Evolutionary conservation across 352 stramenopile species (phyloP), one percentile per base, ranked within the genome.

Genomic region (Elongisporangium anandrum): DNA sequence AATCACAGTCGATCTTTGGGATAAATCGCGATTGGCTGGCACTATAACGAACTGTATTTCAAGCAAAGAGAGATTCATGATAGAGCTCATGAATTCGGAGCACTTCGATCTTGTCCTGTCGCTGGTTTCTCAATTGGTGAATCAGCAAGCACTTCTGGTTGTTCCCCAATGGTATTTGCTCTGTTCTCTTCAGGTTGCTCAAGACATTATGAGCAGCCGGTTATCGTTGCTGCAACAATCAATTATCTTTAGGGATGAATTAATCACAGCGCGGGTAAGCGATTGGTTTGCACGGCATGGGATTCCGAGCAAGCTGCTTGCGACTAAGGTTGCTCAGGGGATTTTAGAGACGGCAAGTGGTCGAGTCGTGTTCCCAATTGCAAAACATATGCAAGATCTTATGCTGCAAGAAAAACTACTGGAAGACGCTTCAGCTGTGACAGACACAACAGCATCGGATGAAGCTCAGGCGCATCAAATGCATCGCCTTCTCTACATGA

Each of bases 111-210:
- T 29, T 3, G 61, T 78, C 3, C 49, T 87, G 2, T 38, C 60
- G 2, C 56, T 87, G 0, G 63, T 87, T 3, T 88, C 80, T 2
- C 63, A 72, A 8, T 23, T 84, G 9, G 76, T 90, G 41, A 82
- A 77, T 45, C 69, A 87, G 26, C 69, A 88, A 50, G 70, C 75
- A 15, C 38, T 87, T 45, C 57, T 88, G 1, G 75, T 66, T 0
- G 60, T 79, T 0, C 80, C 80, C 0, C 61, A 81, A 38, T 87
- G 80, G 80, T 75, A 79, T 50, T 15, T 84, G 1, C 12, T 88
- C 3, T 69, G 52, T 3, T 73, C 72, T 9, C 61, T 73, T 9
- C 17, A 56, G 10, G 53, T 85, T 17, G 72, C 76, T 4, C 61
- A 56, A 17, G 54, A 41, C 2, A 57, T 87, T 12, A 41, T 65